Percentiles rank a stretch among this genome's conserved stretches.
phyloP scores from a whole-genome alignment of 176 grass and related monocot genomes.

The Cenchrus americanus region DNA sequence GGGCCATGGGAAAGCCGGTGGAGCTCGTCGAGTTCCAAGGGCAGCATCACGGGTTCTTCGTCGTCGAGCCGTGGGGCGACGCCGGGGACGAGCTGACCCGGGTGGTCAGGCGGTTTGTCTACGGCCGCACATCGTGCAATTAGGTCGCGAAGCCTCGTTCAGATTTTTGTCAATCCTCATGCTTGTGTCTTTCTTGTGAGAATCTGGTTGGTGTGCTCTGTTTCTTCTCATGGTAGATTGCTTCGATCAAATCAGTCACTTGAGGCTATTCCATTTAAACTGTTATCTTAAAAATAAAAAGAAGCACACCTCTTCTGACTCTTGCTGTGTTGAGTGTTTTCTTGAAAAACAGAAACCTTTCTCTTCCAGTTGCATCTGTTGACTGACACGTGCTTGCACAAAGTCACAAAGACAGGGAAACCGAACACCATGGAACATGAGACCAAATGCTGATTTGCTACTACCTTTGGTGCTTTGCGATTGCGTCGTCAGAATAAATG shows the following conservation, averaged over 20 bases:
- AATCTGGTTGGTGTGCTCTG: not conserved
- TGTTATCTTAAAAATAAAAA: no score
- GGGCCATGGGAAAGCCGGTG: slow-evolving; percentile 42
- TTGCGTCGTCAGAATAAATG: no score
- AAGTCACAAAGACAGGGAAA: no score
- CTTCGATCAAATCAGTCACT: no score
- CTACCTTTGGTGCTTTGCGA: no score
- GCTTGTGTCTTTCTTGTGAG: not conserved
- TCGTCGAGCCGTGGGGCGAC: slow-evolving; percentile 58
- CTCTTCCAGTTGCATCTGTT: not conserved
- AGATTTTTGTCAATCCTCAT: not conserved
- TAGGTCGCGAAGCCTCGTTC: not conserved
- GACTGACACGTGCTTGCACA: not conserved
- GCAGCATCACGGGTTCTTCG: slow-evolving; percentile 84
- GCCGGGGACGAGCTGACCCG: slow-evolving; percentile 53
- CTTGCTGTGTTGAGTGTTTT: no score
- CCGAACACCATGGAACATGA: not conserved
- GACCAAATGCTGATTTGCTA: not conserved
- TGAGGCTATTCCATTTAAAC: no score
- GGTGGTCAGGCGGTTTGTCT: slow-evolving; percentile 48
- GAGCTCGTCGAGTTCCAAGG: slow-evolving; percentile 50
- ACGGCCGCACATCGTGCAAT: not conserved
- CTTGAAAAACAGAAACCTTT: no score
- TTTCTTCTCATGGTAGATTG: no score
- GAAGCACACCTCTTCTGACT: no score